phyloP scores from a whole-genome alignment of 179 eudicot genomes.

The Spinacia oleracea region DNA sequence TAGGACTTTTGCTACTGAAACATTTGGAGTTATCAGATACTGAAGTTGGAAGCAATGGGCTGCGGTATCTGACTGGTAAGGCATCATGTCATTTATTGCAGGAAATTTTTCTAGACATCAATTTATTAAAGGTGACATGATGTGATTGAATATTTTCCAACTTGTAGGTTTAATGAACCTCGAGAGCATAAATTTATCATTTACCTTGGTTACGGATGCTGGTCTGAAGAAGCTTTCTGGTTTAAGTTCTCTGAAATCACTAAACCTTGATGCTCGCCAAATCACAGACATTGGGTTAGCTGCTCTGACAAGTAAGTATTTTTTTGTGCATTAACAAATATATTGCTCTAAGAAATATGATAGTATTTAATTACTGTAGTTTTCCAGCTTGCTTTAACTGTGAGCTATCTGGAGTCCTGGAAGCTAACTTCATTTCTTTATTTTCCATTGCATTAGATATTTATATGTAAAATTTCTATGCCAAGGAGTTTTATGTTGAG shows the following conservation, averaged over 20 bases:
- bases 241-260: slow-evolving; percentile 77
- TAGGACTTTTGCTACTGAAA: slow-evolving; percentile 71
- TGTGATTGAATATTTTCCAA: neutral
- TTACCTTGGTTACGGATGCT: slow-evolving; percentile 74
- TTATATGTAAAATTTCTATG: neutral
- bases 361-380: neutral
- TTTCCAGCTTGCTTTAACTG: neutral
- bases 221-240: slow-evolving; percentile 79
- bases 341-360: neutral
- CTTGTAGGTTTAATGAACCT: slow-evolving; percentile 65
- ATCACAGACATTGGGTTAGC: slow-evolving; percentile 89
- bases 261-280: slow-evolving; percentile 85
- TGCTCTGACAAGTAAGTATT: slow-evolving; percentile 69
- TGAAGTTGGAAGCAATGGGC: slow-evolving; percentile 83
- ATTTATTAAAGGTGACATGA: neutral
- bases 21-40: slow-evolving; percentile 91
- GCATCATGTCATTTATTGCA: neutral
- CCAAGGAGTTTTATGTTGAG: neutral
- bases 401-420: neutral
- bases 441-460: neutral
- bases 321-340: neutral
- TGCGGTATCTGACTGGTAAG: slow-evolving; percentile 74
- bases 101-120: neutral
- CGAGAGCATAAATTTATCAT: slow-evolving; percentile 86
- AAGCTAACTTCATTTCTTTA: neutral